Percentiles rank a stretch among this genome's conserved stretches.
These are phyloP conservation scores for Cercospora nicotianae DNA, from an alignment of 2,329 filamentous ascomycete genomes.

Conservation along the genomic window DNA sequence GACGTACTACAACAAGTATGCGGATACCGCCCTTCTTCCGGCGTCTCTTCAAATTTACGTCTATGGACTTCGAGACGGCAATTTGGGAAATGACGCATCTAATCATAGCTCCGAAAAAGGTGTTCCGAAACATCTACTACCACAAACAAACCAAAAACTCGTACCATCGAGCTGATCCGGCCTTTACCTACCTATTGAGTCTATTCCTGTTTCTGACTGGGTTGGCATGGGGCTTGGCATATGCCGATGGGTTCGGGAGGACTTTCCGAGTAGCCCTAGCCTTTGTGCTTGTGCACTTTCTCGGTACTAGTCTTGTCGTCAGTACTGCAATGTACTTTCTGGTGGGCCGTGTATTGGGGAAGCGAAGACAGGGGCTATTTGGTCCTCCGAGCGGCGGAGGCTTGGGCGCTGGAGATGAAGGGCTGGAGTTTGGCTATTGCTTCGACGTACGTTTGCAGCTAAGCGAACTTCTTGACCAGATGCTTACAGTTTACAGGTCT, in stretches of 20 bases:
- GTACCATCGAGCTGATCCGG: conserved; percentile 68
- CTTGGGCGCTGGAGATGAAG: conserved; percentile 44
- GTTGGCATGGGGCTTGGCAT: conserved; percentile 60
- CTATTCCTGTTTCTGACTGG: conserved; percentile 60
- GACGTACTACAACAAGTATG: conserved; percentile 45
- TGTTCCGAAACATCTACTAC: conserved; percentile 70
- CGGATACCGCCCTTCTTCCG: conserved; percentile 68
- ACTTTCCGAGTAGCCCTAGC: conserved; percentile 49
- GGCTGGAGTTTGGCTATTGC: conserved; percentile 69
- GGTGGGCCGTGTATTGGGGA: conserved; percentile 61
- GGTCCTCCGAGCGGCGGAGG: conserved; percentile 47
- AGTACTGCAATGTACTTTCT: conserved; percentile 65
- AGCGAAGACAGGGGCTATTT: conserved; percentile 59
- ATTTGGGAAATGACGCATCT: conserved; percentile 71
- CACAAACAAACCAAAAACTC: conserved; percentile 68
- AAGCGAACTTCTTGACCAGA: conserved; percentile 41
- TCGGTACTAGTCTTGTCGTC: conserved; percentile 59
- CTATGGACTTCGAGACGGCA: conserved; percentile 72
- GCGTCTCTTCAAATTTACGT: conserved; percentile 68
- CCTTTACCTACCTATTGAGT: conserved; percentile 68
- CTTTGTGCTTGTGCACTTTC: conserved; percentile 60
- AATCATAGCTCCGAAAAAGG: conserved; percentile 68
- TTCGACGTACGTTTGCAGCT: conserved; percentile 58
- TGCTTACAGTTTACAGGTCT: conserved; percentile 39
- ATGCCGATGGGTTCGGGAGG: conserved; percentile 47